These are phyloP conservation scores for Alectoria sarmentosa DNA, from an alignment of 495 filamentous ascomycete genomes.

Conservation along the genomic window DNA sequence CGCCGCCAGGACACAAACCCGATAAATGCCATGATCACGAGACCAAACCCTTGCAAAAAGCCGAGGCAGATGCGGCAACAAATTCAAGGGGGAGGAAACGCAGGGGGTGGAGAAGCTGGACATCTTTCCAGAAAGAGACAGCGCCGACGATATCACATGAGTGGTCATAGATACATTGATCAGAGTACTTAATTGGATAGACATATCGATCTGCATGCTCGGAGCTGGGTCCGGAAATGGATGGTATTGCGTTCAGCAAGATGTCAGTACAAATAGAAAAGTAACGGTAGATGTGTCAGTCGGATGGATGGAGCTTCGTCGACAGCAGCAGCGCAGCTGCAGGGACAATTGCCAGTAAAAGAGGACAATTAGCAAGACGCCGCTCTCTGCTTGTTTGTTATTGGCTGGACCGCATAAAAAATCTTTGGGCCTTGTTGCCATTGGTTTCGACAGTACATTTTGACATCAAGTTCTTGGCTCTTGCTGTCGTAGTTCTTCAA, in stretches of 20 bases:
- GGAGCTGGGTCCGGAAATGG: neutral
- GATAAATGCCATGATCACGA: neutral
- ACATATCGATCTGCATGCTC: neutral
- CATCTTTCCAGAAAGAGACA: slow-evolving; percentile 1
- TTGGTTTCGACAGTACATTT: neutral
- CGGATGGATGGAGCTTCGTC: neutral
- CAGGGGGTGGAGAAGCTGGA: slow-evolving; percentile 3
- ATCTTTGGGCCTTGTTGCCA: neutral
- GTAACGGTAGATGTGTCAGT: too few species aligned
- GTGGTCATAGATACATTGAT: neutral
- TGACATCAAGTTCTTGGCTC: neutral
- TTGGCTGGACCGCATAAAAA: neutral
- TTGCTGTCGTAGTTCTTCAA: neutral
- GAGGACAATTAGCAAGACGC: neutral
- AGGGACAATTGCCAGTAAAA: neutral
- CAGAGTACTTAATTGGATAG: neutral
- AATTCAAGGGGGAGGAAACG: neutral
- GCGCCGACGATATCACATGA: neutral
- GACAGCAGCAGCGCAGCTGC: neutral
- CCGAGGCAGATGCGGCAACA: neutral
- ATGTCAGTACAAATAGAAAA: neutral
- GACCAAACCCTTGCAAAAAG: neutral
- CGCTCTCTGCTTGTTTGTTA: neutral
- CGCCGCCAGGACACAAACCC: neutral
- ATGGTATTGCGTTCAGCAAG: neutral